These are phyloP conservation scores for Claviceps spartinae DNA, from an alignment of 2,329 filamentous ascomycete genomes.

Conservation along the genomic window DNA sequence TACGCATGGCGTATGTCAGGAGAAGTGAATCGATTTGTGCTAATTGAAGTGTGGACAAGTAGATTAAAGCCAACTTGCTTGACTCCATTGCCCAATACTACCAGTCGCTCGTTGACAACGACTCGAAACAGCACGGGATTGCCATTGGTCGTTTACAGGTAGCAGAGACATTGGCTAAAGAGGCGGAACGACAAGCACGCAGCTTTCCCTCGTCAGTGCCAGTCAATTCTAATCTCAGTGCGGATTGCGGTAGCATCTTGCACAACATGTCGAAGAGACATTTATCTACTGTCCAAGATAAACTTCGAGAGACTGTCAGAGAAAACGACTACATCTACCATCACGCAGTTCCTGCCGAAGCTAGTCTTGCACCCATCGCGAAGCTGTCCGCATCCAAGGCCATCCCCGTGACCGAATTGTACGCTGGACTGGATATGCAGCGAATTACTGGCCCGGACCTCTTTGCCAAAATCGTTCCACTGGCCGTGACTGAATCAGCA, in stretches of 20 bases:
- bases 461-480: constrained; percentile 90
- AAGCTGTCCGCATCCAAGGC: constrained; percentile 93
- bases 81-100: constrained; percentile 84
- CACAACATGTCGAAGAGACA: constrained; percentile 79
- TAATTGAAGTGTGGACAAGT: background rate
- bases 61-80: constrained; percentile 71
- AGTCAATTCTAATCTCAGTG: constrained; percentile 66
- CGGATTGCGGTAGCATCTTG: constrained; percentile 62
- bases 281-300: constrained; percentile 65
- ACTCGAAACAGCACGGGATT: constrained; percentile 73
- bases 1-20: background rate
- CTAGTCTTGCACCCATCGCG: constrained; percentile 64
- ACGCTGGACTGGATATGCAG: constrained; percentile 93
- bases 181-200: constrained; percentile 63
- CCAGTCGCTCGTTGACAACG: constrained; percentile 81
- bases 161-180: constrained; percentile 64
- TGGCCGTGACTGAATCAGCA: constrained; percentile 90
- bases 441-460: constrained; percentile 93
- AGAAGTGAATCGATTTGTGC: background rate
- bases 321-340: constrained; percentile 99
- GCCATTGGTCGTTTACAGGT: constrained; percentile 72
- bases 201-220: constrained; percentile 71
- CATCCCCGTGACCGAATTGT: constrained; percentile 91
- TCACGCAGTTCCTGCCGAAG: constrained; percentile 76
- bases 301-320: constrained; percentile 61